These are phyloP conservation scores for Orbilia quercus DNA, from an alignment of 2,329 filamentous ascomycete species.

Conservation along the genomic window DNA sequence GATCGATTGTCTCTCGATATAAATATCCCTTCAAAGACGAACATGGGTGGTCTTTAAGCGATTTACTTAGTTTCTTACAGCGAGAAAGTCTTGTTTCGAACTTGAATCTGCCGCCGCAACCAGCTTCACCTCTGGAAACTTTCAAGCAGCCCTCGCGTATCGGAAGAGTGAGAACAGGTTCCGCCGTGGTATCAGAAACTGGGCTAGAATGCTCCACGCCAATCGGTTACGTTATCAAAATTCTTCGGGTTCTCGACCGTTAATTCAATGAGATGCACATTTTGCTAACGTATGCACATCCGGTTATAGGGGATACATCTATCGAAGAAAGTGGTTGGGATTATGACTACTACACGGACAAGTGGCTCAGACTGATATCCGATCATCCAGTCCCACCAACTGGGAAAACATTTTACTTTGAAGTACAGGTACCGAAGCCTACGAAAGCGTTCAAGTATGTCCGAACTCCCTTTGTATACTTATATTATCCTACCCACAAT, in stretches of 20 bases:
- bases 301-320: background rate
- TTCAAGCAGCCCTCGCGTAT: slow-evolving; percentile 10
- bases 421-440: background rate
- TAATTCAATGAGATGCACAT: background rate
- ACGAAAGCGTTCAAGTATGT: background rate
- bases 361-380: slow-evolving; percentile 1
- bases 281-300: background rate
- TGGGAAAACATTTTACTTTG: background rate
- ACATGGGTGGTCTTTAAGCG: slow-evolving; percentile 9
- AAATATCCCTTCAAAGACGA: background rate
- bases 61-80: background rate
- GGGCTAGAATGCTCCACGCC: slow-evolving; percentile 2
- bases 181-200: slow-evolving; percentile 1
- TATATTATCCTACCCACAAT: too few relatives aligned
- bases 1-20: background rate
- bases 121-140: background rate
- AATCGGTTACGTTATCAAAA: background rate
- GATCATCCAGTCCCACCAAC: slow-evolving; percentile 23
- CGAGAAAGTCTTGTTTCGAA: background rate
- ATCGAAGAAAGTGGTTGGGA: background rate
- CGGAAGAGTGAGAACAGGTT: background rate
- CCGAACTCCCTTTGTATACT: too few relatives aligned
- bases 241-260: background rate
- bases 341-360: background rate
- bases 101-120: background rate